Base-by-base conservation (phyloP, 192 early-diverging fungal species). In the Jimgerdemannia lactiflua region DNA sequence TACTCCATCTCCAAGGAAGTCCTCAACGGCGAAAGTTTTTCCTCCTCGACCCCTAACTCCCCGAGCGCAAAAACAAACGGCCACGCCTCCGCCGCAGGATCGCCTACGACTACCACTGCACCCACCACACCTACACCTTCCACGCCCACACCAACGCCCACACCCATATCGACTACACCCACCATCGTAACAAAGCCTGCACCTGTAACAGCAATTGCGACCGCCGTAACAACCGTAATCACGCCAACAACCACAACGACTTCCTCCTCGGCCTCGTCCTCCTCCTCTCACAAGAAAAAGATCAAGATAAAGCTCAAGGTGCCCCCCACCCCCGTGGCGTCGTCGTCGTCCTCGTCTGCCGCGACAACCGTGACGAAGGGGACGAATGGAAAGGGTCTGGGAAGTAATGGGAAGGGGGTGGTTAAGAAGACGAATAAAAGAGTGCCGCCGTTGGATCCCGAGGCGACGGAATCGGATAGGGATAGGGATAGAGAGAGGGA, bases 1-100 rank as follows among this genome's bases (percentile, higher is more conserved):
- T 86, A 86, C 75, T 75, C 77, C 3, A 80, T 86, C 39, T 74
- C 83, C 19, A 71, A 79, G 19, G 70, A 77, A 54, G 77, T 86
- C 4, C 44, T 79, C 39, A 81, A 76, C 66, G 77, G 82, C 19
- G 79, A 69, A 2, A 29, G 44, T 41, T 42, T 72, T 49, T 71
- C 79, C 4, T 71, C 71, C 14, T 44, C 67, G 19, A 74, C 18
- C 9, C 67, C 19, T 9, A 41, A 68, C 6, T 9, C 40, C 9
- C 6, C 67, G 19, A 41, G 67, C 67, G 67, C 40, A 7, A 41
- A 68, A 18, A 41, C 40, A 6, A 41, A 68, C 29, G 40, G 19
- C 67, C 19, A 68, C 29, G 29, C 19, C 19, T 14, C 19, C 14
- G 19, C 14, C 19, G 14, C 64, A 19, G 14, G 64, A 18, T 19